Percentiles rank a stretch among this genome's conserved stretches.
Conservation (phyloP, 306 rosid species). For the Amphicarpaea edgeworthii region DNA sequence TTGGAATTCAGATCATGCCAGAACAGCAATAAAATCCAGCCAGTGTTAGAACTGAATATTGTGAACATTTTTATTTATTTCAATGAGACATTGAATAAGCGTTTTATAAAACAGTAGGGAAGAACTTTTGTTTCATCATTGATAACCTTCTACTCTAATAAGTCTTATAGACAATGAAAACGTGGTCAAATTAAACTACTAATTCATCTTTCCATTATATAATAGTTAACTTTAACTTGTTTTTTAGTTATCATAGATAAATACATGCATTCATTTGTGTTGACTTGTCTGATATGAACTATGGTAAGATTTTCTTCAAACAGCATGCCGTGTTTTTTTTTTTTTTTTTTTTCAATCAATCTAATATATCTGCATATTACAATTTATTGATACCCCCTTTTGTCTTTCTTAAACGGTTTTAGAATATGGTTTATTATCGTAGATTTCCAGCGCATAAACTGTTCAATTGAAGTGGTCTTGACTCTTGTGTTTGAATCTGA, state of each 20-base stretch:
- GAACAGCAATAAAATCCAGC: slow-evolving; percentile 46
- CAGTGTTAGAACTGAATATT: background rate
- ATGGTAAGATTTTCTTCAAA: background rate
- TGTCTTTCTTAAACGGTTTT: background rate
- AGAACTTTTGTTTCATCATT: background rate
- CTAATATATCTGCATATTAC: background rate
- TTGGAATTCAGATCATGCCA: slow-evolving; percentile 42
- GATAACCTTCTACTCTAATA: background rate
- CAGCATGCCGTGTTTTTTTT: background rate
- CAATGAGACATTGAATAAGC: background rate
- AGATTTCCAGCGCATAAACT: too few relatives aligned
- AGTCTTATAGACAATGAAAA: background rate
- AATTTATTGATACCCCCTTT: background rate
- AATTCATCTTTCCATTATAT: background rate
- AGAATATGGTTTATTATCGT: too few relatives aligned
- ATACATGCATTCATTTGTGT: too few relatives aligned
- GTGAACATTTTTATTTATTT: background rate
- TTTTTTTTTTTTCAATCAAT: background rate
- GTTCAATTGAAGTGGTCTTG: too few relatives aligned
- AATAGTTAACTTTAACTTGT: background rate
- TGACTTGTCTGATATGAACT: background rate
- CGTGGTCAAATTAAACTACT: background rate
- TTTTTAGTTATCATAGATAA: too few relatives aligned
- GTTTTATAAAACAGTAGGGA: slow-evolving; percentile 1
- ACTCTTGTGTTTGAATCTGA: too few relatives aligned